phyloP scores from a whole-genome alignment of 2,329 filamentous ascomycete genomes.

The Aspergillus sp. region DNA sequence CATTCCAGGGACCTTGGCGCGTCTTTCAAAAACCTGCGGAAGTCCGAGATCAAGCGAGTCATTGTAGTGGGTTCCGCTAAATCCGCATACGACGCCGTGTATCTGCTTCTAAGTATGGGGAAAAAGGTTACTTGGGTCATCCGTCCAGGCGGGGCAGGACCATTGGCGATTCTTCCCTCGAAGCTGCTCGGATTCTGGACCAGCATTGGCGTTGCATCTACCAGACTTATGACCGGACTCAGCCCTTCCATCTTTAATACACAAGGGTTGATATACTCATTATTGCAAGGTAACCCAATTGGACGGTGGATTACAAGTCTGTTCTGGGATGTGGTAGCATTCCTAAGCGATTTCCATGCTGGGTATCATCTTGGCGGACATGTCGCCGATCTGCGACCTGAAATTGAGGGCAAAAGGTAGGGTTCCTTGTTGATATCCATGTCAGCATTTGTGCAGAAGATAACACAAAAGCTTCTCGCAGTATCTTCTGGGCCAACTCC shows the following conservation, averaged over 20 bases:
- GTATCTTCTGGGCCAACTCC: slow-evolving; percentile 27
- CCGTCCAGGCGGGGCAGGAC: slow-evolving; percentile 22
- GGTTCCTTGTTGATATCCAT: slow-evolving; percentile 6
- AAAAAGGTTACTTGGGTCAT: slow-evolving; percentile 30
- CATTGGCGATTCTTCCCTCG: slow-evolving; percentile 23
- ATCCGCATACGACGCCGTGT: slow-evolving; percentile 29
- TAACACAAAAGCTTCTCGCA: slow-evolving; percentile 2
- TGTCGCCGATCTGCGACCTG: background rate
- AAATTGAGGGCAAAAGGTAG: background rate
- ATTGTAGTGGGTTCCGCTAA: slow-evolving; percentile 28
- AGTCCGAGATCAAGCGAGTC: slow-evolving; percentile 6
- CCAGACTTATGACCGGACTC: slow-evolving; percentile 16
- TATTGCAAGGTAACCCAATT: slow-evolving; percentile 19
- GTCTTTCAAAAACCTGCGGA: background rate
- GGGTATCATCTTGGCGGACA: slow-evolving; percentile 15
- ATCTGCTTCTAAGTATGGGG: slow-evolving; percentile 20
- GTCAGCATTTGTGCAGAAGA: background rate
- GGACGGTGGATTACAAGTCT: background rate
- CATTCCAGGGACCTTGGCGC: background rate
- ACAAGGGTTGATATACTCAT: slow-evolving; percentile 13
- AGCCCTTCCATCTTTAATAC: slow-evolving; percentile 26
- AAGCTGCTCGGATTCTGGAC: slow-evolving; percentile 11
- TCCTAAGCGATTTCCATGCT: slow-evolving; percentile 8
- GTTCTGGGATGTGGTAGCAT: background rate
- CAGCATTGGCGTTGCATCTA: slow-evolving; percentile 18